Conservation (phyloP, 768 basidiomycete species). For the Trametes gibbosa region DNA sequence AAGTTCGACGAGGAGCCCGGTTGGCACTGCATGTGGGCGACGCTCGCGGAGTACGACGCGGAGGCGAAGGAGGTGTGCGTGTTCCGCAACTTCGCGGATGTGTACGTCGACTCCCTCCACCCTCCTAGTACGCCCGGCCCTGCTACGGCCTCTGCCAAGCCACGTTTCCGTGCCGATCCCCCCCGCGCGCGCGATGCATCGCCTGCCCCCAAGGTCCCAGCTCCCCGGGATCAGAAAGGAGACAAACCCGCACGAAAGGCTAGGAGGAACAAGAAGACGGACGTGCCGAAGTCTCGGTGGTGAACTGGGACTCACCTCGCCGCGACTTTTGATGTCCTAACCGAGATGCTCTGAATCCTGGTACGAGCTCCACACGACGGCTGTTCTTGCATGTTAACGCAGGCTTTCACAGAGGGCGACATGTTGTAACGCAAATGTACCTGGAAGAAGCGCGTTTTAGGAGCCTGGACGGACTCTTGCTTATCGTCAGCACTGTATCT, state of each 20-base stretch:
- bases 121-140: conserved; percentile 21
- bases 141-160: not conserved
- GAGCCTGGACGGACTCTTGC: not conserved
- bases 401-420: not conserved
- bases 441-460: not conserved
- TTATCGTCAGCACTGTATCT: conserved; percentile 6
- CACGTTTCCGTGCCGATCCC: not conserved
- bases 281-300: conserved; percentile 9
- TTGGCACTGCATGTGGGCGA: conserved; percentile 71
- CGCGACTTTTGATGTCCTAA: not conserved
- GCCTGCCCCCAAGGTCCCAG: not conserved
- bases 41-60: conserved; percentile 49
- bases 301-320: not conserved
- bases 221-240: not conserved
- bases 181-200: not conserved
- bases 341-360: not conserved
- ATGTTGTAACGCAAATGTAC: not conserved
- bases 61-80: conserved; percentile 30
- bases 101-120: conserved; percentile 49
- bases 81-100: conserved; percentile 60
- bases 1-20: conserved; percentile 47
- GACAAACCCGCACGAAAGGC: conserved; percentile 3
- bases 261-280: conserved; percentile 8
- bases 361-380: not conserved
- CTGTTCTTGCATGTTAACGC: not conserved